These are phyloP conservation scores for Entomortierella chlamydospora DNA, from an alignment of 192 early-diverging fungal species.

Conservation along the genomic window DNA sequence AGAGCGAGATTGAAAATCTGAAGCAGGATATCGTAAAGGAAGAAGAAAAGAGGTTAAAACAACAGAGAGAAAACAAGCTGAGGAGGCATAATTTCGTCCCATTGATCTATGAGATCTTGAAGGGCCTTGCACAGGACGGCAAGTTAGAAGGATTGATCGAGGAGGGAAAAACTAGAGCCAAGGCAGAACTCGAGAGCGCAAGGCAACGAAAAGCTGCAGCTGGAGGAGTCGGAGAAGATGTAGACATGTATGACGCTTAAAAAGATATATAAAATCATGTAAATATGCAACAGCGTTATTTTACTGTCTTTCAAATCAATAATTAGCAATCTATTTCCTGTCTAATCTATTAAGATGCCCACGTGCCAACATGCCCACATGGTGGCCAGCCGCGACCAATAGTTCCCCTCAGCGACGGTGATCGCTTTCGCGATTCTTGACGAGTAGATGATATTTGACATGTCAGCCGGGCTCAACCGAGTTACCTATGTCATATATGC, in stretches of 20 bases:
- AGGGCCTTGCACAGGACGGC: constrained; percentile 68
- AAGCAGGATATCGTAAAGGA: constrained; percentile 69
- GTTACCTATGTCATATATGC: too few relatives aligned
- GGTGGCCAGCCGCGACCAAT: too few relatives aligned
- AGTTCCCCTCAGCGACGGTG: too few relatives aligned
- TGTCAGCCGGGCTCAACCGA: too few relatives aligned
- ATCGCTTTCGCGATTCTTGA: too few relatives aligned
- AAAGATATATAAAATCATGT: neutral
- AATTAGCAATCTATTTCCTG: too few relatives aligned
- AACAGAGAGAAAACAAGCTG: constrained; percentile 73
- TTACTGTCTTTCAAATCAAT: too few relatives aligned
- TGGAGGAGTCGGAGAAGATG: constrained; percentile 8
- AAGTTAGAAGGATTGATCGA: constrained; percentile 61
- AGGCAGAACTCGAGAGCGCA: constrained; percentile 40
- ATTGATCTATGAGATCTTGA: constrained; percentile 73
- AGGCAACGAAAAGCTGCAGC: constrained; percentile 32
- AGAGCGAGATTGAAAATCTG: constrained; percentile 62
- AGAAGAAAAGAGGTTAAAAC: constrained; percentile 61
- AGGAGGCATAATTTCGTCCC: constrained; percentile 85
- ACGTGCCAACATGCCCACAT: too few relatives aligned
- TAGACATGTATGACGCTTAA: constrained; percentile 28
- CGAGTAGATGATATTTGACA: too few relatives aligned
- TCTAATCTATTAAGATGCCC: too few relatives aligned
- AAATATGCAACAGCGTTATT: neutral
- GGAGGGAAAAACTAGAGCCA: constrained; percentile 60